Evolutionary conservation across 2,329 filamentous ascomycete species (phyloP).

Genomic region (Septoria petroselini): DNA sequence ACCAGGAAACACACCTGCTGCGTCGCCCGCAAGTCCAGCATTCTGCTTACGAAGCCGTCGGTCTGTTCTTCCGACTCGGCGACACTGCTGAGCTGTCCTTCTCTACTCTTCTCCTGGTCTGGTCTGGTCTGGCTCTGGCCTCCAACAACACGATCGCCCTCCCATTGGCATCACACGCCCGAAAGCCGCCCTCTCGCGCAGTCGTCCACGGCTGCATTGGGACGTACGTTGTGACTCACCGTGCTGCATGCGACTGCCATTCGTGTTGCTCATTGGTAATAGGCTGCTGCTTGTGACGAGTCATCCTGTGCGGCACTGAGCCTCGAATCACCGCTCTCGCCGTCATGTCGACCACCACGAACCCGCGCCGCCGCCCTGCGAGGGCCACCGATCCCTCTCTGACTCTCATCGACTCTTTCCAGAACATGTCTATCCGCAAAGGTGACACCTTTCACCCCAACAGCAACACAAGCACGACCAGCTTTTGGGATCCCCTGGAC

Average conservation of each 20-base stretch:
- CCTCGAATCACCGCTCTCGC: conserved; percentile 21
- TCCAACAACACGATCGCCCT: background rate
- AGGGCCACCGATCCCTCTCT: conserved; percentile 37
- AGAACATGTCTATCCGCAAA: conserved; percentile 48
- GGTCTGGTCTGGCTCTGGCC: too few species aligned
- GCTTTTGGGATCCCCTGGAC: conserved; percentile 39
- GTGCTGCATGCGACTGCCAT: conserved; percentile 14
- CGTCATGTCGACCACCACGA: conserved; percentile 36
- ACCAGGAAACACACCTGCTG: too few species aligned
- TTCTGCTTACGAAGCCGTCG: too few species aligned
- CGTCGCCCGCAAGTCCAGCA: too few species aligned
- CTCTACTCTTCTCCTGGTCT: too few species aligned
- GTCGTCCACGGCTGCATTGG: background rate
- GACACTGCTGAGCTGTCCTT: too few species aligned
- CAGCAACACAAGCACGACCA: conserved; percentile 43
- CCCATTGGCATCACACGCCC: background rate
- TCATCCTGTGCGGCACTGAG: conserved; percentile 20
- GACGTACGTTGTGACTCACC: conserved; percentile 22
- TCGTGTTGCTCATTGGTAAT: conserved; percentile 17
- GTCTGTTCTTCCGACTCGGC: too few species aligned
- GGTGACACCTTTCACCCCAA: conserved; percentile 50
- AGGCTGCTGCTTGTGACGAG: conserved; percentile 19
- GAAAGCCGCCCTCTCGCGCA: conserved; percentile 3
- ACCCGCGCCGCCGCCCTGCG: conserved; percentile 48
- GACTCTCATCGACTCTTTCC: conserved; percentile 39